Evolutionary conservation across 2,329 filamentous ascomycete genomes (phyloP), one percentile per base, ranked within the genome.

Genomic region (Xenoacremonium recifei): DNA sequence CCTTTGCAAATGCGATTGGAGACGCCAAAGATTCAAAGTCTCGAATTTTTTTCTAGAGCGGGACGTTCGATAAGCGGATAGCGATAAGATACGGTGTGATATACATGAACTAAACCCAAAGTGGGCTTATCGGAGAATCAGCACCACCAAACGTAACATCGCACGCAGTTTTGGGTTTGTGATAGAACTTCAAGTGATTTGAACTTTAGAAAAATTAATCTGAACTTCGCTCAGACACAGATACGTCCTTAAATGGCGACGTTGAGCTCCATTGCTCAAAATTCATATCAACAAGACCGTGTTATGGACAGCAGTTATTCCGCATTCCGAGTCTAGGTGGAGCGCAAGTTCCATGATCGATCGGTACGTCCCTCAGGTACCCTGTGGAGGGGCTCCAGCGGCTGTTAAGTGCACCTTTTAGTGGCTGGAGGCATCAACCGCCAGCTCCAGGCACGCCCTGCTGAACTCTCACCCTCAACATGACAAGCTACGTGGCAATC

Each of bases 31-130:
- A 42, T 46, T 45, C 45, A 42, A n/a, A 44, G 37, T 39, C 44
- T 44, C 40, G 52, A 53, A 54, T 59, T 64, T 66, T 65, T 64
- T 62, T 60, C n/a, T 51, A 37, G 40, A 45, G 57, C 55, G 47
- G 50, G 54, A 55, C 47, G 42, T 18, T n/a, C 45, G 58, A 60
- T 61, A 60, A 58, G 51, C 42, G 23, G 55, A 59, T 59, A 57
- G 49, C 42, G 45, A 40, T 44, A 49, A 38, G 37, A 35, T 43
- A 52, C 42, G 46, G 45, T 42, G 40, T 49, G 49, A 50, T 47
- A 51, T 49, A 57, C 42, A 49, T 45, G 51, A 54, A 50, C 37
- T 35, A 23, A n/a, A 16, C 19, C 39, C n/a, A 21, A 27, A n/a
- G n/a, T n/a, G n/a, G n/a, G n/a, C n/a, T n/a, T n/a, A n/a, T n/a